Conservation (phyloP, 2,329 filamentous ascomycete species). For the Fusarium brevicatenulatum region DNA sequence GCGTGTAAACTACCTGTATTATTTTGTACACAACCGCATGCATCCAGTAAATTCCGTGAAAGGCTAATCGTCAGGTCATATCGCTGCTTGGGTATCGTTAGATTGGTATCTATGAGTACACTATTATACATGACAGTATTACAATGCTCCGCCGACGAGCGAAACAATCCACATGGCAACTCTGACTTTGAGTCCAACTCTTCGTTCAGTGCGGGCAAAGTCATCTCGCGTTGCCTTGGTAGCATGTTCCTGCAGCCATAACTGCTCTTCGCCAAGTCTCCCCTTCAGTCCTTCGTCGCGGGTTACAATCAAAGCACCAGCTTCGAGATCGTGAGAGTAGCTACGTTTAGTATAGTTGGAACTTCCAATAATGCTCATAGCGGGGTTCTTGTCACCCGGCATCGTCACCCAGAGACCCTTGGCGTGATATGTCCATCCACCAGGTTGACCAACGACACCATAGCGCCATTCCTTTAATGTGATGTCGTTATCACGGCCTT, state of each 20-base stretch:
- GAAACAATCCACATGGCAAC: constrained; percentile 95
- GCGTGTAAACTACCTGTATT: constrained; percentile 45
- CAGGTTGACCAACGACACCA: constrained; percentile 82
- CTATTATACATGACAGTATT: constrained; percentile 39
- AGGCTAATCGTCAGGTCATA: not conserved
- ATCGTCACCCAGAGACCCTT: constrained; percentile 94
- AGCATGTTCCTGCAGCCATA: constrained; percentile 81
- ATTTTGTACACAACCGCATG: constrained; percentile 43
- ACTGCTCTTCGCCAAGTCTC: constrained; percentile 81
- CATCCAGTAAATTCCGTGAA: not conserved
- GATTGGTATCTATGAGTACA: constrained; percentile 14
- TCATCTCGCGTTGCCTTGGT: constrained; percentile 76
- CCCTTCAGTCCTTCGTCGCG: constrained; percentile 75
- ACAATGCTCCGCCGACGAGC: constrained; percentile 87
- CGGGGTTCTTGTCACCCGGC: constrained; percentile 71
- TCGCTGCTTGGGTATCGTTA: constrained; percentile 20
- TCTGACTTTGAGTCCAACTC: constrained; percentile 85
- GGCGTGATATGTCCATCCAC: constrained; percentile 96
- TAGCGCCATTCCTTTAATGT: constrained; percentile 86
- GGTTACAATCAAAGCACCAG: constrained; percentile 87
- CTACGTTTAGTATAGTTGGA: constrained; percentile 96
- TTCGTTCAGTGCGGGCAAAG: constrained; percentile 81
- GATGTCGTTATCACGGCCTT: constrained; percentile 66
- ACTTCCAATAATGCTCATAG: constrained; percentile 86
- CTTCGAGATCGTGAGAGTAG: constrained; percentile 92